Evolutionary conservation across 2,329 filamentous ascomycete species (phyloP).

Genomic region (Phialophora expanda): DNA sequence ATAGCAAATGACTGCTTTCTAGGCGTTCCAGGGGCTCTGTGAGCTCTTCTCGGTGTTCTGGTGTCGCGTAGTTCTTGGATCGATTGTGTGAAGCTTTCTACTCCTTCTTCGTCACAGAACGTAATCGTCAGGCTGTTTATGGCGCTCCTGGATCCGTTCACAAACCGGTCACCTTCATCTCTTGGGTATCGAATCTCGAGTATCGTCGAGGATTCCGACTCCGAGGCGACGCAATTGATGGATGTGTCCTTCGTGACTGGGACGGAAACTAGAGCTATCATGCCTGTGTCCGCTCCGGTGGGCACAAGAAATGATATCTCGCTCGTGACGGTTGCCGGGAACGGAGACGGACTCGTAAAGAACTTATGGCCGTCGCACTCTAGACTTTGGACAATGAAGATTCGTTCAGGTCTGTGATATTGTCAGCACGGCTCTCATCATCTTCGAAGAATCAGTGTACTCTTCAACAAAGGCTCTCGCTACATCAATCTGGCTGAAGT

Average conservation of each 20-base stretch:
- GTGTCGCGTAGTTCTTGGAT: conserved; percentile 4
- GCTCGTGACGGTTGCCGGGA: conserved; percentile 15
- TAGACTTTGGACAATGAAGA: conserved; percentile 23
- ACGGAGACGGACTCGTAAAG: conserved; percentile 9
- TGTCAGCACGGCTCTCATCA: conserved; percentile 1
- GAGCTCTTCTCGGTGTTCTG: neutral
- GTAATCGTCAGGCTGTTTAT: conserved; percentile 24
- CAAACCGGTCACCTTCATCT: conserved; percentile 20
- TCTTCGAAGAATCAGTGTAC: neutral
- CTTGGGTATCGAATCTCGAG: conserved; percentile 23
- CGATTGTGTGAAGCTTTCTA: conserved; percentile 15
- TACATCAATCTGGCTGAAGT: conserved; percentile 17
- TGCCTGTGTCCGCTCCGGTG: conserved; percentile 8
- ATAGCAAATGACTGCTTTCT: conserved; percentile 22
- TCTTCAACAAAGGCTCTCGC: conserved; percentile 12
- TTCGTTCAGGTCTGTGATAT: conserved; percentile 16
- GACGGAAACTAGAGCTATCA: conserved; percentile 23
- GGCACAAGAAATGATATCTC: conserved; percentile 25
- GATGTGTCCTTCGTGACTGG: conserved; percentile 17
- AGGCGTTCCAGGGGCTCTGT: neutral
- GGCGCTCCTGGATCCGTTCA: conserved; percentile 27
- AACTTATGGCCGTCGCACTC: conserved; percentile 16
- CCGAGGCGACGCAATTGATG: conserved; percentile 8
- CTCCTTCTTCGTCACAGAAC: conserved; percentile 21
- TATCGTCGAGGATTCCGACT: conserved; percentile 17